These are phyloP conservation scores for Exophiala sp. DNA, from an alignment of 2,329 filamentous ascomycete species.

Conservation along the genomic window DNA sequence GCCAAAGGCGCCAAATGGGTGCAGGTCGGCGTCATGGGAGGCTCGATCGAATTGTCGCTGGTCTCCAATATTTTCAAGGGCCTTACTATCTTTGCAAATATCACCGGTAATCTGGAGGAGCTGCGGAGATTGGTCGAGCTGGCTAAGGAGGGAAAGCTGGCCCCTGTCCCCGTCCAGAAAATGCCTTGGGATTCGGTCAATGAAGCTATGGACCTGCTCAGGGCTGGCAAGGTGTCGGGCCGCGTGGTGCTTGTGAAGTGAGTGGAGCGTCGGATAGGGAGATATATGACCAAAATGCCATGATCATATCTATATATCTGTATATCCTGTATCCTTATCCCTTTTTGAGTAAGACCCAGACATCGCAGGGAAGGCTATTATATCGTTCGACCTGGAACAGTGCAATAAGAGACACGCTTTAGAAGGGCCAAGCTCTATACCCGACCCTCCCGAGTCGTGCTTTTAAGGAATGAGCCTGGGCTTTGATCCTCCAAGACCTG, in stretches of 20 bases:
- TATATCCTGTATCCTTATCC: too few relatives aligned
- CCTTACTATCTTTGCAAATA: slow-evolving; percentile 12
- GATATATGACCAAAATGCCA: too few relatives aligned
- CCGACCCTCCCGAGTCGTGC: too few relatives aligned
- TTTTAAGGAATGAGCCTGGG: too few relatives aligned
- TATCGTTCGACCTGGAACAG: too few relatives aligned
- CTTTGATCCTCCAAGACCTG: too few relatives aligned
- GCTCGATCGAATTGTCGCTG: slow-evolving; percentile 16
- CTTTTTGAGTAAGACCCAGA: too few relatives aligned
- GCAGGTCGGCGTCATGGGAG: slow-evolving; percentile 21
- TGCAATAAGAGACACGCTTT: too few relatives aligned
- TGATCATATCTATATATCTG: too few relatives aligned
- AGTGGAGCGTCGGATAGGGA: background rate
- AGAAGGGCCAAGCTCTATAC: too few relatives aligned
- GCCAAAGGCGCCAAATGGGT: slow-evolving; percentile 21
- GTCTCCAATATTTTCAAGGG: slow-evolving; percentile 7
- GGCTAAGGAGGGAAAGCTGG: slow-evolving; percentile 11
- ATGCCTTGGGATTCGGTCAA: slow-evolving; percentile 13
- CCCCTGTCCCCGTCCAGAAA: slow-evolving; percentile 8
- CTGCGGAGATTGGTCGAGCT: slow-evolving; percentile 9
- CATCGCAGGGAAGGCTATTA: too few relatives aligned
- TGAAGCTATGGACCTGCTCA: slow-evolving; percentile 17
- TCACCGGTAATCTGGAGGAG: slow-evolving; percentile 13
- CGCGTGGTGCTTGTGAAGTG: slow-evolving; percentile 11
- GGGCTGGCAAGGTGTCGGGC: slow-evolving; percentile 15